Evolutionary conservation across 148 eudicot genomes (phyloP), one percentile per base, ranked within the genome.

Genomic region (Nyssa sinensis): DNA sequence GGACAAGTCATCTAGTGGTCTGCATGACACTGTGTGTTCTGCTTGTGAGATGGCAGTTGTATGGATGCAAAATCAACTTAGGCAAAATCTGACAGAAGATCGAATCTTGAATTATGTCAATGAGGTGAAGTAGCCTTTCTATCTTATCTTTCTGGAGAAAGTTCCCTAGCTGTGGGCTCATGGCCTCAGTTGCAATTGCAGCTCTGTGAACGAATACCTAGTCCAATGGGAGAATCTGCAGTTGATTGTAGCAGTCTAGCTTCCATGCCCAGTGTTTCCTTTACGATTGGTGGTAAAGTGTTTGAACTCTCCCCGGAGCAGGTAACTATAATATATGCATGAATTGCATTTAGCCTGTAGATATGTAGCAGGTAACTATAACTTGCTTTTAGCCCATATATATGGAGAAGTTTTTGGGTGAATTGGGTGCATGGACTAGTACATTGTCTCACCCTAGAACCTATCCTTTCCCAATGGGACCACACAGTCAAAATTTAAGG

Each of bases 41-140:
- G n/a, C n/a, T n/a, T n/a, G n/a, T n/a, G n/a, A n/a, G n/a, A n/a
- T n/a, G n/a, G 57, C 33, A 84, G 94, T 93, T 74, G 88, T 91
- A 64, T 93, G 98, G 98, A 91, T 93, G 87, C 90, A 91, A 79
- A 93, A 89, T 72, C 86, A 91, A 75, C 70, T 93, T 51, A 86
- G 19, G 72, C 86, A 76, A 67, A 93, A 91, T 71, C 78, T 87
- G 78, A 87, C 96, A 13, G 85, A 89, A 77, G 96, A 89, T 2
- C 73, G 72, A 59, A 93, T 93, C 74, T 66, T 93, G 55, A 68
- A 91, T 78, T 93, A 93, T 79, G 88, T 88, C 62, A 88, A 90
- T 81, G 41, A 89, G 88, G 96, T 91, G 72, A 63, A 66, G 49
- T 53, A 29, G 24, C 34, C 35, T 71, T 31, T 59, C 53, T n/a